A percentile compares a stretch with the other conserved stretches of the same genome.
These are phyloP conservation scores for Colletotrichum sp. DNA, from an alignment of 2,329 filamentous ascomycete species.

Conservation along the genomic window DNA sequence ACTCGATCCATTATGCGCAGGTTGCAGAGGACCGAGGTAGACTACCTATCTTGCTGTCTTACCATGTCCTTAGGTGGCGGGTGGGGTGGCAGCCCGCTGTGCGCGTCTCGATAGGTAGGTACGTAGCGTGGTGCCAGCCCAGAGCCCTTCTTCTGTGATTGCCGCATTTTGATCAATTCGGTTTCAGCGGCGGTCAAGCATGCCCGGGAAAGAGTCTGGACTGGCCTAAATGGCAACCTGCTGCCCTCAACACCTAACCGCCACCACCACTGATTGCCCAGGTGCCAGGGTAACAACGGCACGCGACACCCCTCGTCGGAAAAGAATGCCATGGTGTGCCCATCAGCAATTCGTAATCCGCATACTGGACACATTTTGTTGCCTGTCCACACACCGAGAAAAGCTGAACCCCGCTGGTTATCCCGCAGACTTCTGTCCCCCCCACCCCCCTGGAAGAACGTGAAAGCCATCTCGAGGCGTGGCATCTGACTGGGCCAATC, in stretches of 20 bases:
- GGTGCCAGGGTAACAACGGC: not conserved
- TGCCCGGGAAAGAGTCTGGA: not conserved
- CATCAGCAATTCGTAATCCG: not conserved
- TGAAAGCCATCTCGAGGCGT: not conserved
- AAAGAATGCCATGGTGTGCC: not conserved
- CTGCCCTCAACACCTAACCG: not conserved
- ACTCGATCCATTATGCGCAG: not conserved
- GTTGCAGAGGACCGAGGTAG: not conserved
- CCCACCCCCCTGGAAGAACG: not conserved
- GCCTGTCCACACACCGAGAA: not conserved
- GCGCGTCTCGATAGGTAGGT: not conserved
- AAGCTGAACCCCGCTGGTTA: not conserved
- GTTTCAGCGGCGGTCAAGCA: conserved; percentile 8
- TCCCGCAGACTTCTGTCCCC: not conserved
- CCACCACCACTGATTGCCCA: not conserved
- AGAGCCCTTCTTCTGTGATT: not conserved
- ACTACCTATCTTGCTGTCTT: not conserved
- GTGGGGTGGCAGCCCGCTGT: not conserved
- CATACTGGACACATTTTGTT: not conserved
- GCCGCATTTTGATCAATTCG: not conserved
- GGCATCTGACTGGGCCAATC: not conserved
- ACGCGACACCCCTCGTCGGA: not conserved
- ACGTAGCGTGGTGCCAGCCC: not conserved
- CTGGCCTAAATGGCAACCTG: not conserved
- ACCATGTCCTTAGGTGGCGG: not conserved